phyloP scores from a whole-genome alignment of 164 flowering plant species.

The Magnolia officinalis region DNA sequence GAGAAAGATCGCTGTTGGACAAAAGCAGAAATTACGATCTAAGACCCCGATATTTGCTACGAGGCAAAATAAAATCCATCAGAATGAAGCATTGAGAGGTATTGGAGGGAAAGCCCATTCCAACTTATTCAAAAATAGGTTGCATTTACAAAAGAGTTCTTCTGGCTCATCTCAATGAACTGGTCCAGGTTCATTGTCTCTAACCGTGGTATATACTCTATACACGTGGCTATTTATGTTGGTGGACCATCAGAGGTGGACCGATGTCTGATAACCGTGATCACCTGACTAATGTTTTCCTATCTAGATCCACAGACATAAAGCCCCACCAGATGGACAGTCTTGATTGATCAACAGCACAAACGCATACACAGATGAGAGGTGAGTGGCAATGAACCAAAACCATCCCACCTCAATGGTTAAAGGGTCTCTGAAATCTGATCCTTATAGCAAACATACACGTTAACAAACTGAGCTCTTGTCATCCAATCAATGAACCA shows the following conservation, averaged over 20 bases:
- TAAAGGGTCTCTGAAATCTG: too few species aligned
- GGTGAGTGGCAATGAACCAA: too few species aligned
- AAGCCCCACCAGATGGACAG: not conserved
- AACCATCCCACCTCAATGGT: too few species aligned
- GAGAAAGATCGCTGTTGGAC: conserved; percentile 51
- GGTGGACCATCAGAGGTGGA: not conserved
- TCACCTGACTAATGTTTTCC: not conserved
- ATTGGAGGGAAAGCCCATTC: not conserved
- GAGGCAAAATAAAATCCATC: not conserved
- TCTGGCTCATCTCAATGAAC: too few species aligned
- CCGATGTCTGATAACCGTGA: not conserved
- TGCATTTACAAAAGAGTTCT: too few species aligned
- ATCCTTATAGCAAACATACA: too few species aligned
- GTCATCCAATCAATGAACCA: too few species aligned
- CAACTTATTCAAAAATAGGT: too few species aligned
- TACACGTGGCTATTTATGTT: too few species aligned
- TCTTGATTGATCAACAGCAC: not conserved
- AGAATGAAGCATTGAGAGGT: not conserved
- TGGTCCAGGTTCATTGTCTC: too few species aligned
- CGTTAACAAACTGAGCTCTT: too few species aligned
- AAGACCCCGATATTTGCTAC: not conserved
- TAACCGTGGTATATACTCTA: too few species aligned
- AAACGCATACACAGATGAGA: not conserved
- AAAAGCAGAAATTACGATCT: not conserved
- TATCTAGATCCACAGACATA: not conserved